Base-by-base conservation (phyloP, 495 filamentous ascomycete species). In the Podospora australis region DNA sequence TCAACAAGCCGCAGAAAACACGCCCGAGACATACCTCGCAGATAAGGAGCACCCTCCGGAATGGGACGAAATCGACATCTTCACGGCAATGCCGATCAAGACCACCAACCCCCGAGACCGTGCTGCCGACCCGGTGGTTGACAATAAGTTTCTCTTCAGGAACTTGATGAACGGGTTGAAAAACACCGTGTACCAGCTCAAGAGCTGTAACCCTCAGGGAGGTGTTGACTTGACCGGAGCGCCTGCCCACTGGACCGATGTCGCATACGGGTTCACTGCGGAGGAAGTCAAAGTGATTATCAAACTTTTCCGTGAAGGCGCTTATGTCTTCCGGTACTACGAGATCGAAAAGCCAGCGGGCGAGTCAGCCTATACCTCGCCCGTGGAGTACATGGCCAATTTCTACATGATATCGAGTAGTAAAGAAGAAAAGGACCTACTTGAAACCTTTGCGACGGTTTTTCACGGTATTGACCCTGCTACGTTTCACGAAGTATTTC, bases 401-500 rank as follows among this genome's bases (percentile, higher is more conserved):
- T 88, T 90, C 55, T 94, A 95, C 62, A 90, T 90, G 70, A 83
- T 90, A 13, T 87, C 88, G 0, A 91, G 87, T 63, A 83, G 82
- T 45, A 94, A 95, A 50, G 94, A 97, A 60, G 94, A 99, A 62
- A 99, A 97, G 61, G 94, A 99, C 46, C 78, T 99, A 28, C 77
- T 99, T 7, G 94, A 99, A 68, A 95, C 88, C 8, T 99, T 99
- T 56, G 94, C 91, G 7, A 97, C 92, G 0, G 88, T 97, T 11
- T 99, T 99, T 60, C 92, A 99, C 59, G 92, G 89, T 67, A 94
- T 99, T 57, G 94, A 99, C 60, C 94, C 92, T 3, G 94, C 94
- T 1, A 96, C 90, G 2, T 99, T 99, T 59, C 88, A 99, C 59
- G 94, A 99, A 68, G 89, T 99, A 20, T 99, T 99, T 65, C 87